Evolutionary conservation across 2,329 filamentous ascomycete genomes (phyloP).

Genomic region (Pseudocercospora cruenta): DNA sequence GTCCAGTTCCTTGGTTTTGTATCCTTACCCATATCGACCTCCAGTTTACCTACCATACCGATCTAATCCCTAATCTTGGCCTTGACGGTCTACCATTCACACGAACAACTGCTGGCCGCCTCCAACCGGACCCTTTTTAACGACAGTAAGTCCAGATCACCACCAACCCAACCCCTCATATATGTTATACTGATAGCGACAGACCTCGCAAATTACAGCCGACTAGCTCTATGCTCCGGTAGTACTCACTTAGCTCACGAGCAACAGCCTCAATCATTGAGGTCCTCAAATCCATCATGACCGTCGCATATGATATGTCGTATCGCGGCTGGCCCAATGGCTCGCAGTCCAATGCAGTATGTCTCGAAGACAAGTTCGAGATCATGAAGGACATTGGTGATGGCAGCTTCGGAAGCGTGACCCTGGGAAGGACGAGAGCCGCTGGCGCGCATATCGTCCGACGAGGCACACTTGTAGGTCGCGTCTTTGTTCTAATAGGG

Average conservation of each 20-base stretch:
- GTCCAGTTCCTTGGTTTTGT: conserved; percentile 24
- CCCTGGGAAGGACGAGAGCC: conserved; percentile 85
- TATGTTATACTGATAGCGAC: not conserved
- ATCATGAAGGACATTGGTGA: conserved; percentile 97
- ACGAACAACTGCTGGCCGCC: conserved; percentile 14
- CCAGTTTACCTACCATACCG: conserved; percentile 28
- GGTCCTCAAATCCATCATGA: conserved; percentile 61
- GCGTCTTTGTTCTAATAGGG: not conserved
- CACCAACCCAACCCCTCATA: not conserved
- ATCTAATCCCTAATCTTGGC: conserved; percentile 34
- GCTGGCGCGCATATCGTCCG: conserved; percentile 87
- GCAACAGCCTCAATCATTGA: conserved; percentile 29
- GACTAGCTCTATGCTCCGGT: conserved; percentile 32
- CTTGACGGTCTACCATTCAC: conserved; percentile 24
- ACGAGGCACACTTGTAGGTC: conserved; percentile 82
- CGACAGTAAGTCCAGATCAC: conserved; percentile 10
- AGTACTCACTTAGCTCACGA: conserved; percentile 25
- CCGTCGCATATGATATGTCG: conserved; percentile 68
- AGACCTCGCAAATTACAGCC: conserved; percentile 4
- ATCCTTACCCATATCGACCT: conserved; percentile 29
- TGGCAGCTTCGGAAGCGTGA: conserved; percentile 97
- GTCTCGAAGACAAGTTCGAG: conserved; percentile 91
- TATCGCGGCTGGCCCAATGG: conserved; percentile 63
- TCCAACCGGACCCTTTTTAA: conserved; percentile 5
- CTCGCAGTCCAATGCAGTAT: conserved; percentile 53